A percentile compares a stretch with the other conserved stretches of the same genome.
Evolutionary conservation across 371 early-diverging fungal species (phyloP).

Genomic region (Saksenaea vasiformis): DNA sequence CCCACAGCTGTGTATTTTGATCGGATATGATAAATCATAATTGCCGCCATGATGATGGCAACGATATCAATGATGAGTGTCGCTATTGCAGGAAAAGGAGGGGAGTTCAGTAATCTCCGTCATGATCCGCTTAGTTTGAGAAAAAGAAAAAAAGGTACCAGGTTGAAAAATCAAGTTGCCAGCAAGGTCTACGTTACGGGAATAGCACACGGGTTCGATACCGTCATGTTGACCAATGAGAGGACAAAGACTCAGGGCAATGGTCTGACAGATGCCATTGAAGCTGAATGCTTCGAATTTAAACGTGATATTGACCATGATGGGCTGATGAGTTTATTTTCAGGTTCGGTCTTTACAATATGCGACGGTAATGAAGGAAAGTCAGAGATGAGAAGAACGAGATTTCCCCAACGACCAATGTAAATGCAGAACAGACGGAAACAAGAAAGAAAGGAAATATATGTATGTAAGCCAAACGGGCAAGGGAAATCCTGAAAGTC

Average conservation of each 20-base stretch:
- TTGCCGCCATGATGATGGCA: conserved; percentile 92
- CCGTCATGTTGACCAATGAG: conserved; percentile 75
- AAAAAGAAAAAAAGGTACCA: conserved; percentile 50
- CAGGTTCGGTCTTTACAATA: not conserved
- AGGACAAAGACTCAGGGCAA: conserved; percentile 87
- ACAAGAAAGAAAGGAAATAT: conserved; percentile 1
- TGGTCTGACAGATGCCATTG: conserved; percentile 80
- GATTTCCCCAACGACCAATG: not conserved
- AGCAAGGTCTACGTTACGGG: conserved; percentile 85
- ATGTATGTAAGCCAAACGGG: conserved; percentile 1
- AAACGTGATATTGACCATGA: conserved; percentile 45
- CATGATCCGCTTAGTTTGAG: conserved; percentile 3
- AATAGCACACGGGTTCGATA: conserved; percentile 91
- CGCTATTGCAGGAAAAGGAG: conserved; percentile 40
- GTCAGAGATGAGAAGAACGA: conserved; percentile 4
- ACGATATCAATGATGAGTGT: conserved; percentile 88
- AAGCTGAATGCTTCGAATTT: conserved; percentile 83
- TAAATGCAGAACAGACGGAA: not conserved
- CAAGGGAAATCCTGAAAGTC: not conserved
- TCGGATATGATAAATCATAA: conserved; percentile 96
- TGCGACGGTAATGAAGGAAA: not conserved
- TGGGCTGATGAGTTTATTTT: conserved; percentile 7
- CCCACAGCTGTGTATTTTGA: conserved; percentile 98
- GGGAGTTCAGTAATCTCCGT: not conserved
- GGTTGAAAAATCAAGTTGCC: conserved; percentile 89